These are phyloP conservation scores for Ambrosia artemisiifolia DNA, from an alignment of 129 eudicot species.

Conservation along the genomic window DNA sequence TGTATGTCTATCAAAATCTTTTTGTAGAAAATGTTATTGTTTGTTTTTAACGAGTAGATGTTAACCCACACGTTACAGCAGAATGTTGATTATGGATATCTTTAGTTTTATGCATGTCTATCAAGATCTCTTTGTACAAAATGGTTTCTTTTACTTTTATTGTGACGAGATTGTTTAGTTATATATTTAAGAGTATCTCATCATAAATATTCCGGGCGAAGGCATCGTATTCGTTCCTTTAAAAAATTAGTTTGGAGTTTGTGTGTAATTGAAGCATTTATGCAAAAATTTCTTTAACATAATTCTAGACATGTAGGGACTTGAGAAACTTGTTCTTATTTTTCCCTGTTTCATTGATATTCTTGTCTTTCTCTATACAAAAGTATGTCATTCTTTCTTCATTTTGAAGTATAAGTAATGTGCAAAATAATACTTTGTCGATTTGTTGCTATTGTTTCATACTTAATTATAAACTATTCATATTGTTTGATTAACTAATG, in stretches of 20 bases:
- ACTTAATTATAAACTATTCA: background rate
- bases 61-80: too few relatives aligned
- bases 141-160: too few relatives aligned
- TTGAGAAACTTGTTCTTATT: background rate
- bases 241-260: background rate
- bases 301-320: background rate
- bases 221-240: background rate
- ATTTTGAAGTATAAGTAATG: background rate
- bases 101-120: too few relatives aligned
- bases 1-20: too few relatives aligned
- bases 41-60: too few relatives aligned
- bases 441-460: too few relatives aligned
- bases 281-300: background rate
- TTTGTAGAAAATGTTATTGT: background rate
- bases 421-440: background rate
- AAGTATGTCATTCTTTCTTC: conserved; percentile 10
- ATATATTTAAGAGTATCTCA: too few relatives aligned
- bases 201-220: background rate
- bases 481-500: background rate
- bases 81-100: too few relatives aligned
- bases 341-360: background rate
- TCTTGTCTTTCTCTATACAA: conserved; percentile 17
- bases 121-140: too few relatives aligned
- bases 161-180: too few relatives aligned
- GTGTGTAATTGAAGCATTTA: conserved; percentile 5